phyloP scores from a whole-genome alignment of 2,329 filamentous ascomycete species.

The Colletotrichum scovillei region DNA sequence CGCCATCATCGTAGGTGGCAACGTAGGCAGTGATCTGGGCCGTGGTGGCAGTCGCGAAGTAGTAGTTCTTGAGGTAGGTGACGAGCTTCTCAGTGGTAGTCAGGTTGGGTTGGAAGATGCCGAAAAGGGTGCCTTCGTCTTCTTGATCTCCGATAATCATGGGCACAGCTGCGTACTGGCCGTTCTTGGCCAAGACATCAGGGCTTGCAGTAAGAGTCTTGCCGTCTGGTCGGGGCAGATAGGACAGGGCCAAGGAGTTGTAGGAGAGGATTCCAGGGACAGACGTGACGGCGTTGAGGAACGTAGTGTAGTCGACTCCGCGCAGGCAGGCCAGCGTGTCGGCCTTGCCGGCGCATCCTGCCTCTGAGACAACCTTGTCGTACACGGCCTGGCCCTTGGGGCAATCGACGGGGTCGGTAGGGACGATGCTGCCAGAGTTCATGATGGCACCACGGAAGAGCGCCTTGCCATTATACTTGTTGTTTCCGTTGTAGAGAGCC shows the following conservation, averaged over 20 bases:
- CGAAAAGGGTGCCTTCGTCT: conserved; percentile 75
- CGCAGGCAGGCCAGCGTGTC: conserved; percentile 68
- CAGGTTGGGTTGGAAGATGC: conserved; percentile 68
- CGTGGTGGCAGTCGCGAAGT: conserved; percentile 40
- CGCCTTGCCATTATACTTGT: conserved; percentile 71
- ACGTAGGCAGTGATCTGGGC: conserved; percentile 60
- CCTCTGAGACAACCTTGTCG: conserved; percentile 60
- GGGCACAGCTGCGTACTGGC: conserved; percentile 67
- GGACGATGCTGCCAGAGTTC: conserved; percentile 65
- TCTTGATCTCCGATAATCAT: conserved; percentile 74
- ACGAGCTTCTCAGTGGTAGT: conserved; percentile 62
- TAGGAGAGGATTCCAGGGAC: conserved; percentile 69
- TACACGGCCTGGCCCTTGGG: conserved; percentile 67
- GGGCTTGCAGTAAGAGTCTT: conserved; percentile 63
- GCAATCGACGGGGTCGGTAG: conserved; percentile 64
- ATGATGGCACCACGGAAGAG: conserved; percentile 75
- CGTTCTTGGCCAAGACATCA: conserved; percentile 57
- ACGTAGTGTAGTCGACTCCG: conserved; percentile 57
- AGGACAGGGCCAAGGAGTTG: conserved; percentile 68
- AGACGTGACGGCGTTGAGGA: conserved; percentile 67
- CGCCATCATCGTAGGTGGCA: conserved; percentile 62
- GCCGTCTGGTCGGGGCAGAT: conserved; percentile 71
- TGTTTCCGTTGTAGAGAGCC: conserved; percentile 69
- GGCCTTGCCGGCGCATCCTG: conserved; percentile 62
- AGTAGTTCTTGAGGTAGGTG: conserved; percentile 39